Base-by-base conservation (phyloP, 495 filamentous ascomycete species). In the Penicillium parvum region DNA sequence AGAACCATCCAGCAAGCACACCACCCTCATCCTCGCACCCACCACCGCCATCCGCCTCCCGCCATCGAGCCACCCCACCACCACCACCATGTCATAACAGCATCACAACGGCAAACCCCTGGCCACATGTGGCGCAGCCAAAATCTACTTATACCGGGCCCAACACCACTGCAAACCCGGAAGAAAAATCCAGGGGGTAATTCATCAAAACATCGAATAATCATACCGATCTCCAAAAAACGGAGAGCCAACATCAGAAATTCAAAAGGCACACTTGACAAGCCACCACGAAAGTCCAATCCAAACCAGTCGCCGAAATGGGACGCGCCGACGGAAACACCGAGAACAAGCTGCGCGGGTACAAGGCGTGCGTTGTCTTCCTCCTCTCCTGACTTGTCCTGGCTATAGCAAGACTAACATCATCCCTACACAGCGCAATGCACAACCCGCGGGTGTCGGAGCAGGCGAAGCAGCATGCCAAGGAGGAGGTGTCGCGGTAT, bases 321-420 rank as follows among this genome's bases (percentile, higher is more conserved):
- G 40, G 19, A 11, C 28, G 27, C 9, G 5, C 17, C 15, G 29
- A n/a, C 16, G 43, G 26, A 17, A 40, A 21, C 36, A 19, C 17
- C 14, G 49, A 52, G 23, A 49, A 49, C 45, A 52, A 48, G 32
- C 50, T 49, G 14, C 45, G 45, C 4, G 50, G 53, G 7, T 57
- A 47, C 42, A 53, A 57, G 33, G 53, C 50, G 50, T 53, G 32
- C 19, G 36, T 32, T 20, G 9, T 30, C 7, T 5, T 3, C 17
- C 19, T 18, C 0, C 2, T 26, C 30, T 32, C 30, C 7, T 7
- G 5, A 38, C 7, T 0, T 38, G 22, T 7, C n/a, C n/a, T n/a
- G n/a, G n/a, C n/a, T n/a, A n/a, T 27, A 25, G 2, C 7, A 22
- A 26, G 3, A 15, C 25, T 5, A 23, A 9, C 9, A 14, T 21